Evolutionary conservation across 2,329 filamentous ascomycete genomes (phyloP).

Genomic region (Kalmusia sp.): DNA sequence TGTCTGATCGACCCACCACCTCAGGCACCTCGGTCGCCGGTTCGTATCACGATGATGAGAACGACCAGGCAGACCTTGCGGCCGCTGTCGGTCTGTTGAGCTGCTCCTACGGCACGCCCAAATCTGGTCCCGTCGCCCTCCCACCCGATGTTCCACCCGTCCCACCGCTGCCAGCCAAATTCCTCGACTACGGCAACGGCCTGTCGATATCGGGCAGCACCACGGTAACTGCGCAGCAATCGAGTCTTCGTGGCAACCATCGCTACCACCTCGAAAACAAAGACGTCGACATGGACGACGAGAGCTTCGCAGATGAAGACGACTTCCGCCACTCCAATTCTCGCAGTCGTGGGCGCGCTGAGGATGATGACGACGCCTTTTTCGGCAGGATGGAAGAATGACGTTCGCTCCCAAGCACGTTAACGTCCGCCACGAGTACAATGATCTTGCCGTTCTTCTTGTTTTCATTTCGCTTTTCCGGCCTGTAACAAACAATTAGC

Average conservation of each 20-base stretch:
- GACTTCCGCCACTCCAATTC: constrained; percentile 60
- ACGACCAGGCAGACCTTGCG: constrained; percentile 78
- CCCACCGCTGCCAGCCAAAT: constrained; percentile 83
- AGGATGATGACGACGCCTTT: constrained; percentile 93
- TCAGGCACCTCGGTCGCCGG: constrained; percentile 67
- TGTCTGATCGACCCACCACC: constrained; percentile 78
- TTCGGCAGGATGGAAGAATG: constrained; percentile 94
- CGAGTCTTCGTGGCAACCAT: constrained; percentile 69
- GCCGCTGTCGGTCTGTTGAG: constrained; percentile 89
- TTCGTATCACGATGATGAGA: constrained; percentile 72
- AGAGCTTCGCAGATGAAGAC: constrained; percentile 70
- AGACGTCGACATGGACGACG: constrained; percentile 61
- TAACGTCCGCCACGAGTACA: constrained; percentile 15
- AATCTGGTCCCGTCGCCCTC: constrained; percentile 68
- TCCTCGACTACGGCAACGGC: constrained; percentile 66
- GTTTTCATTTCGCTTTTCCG: constrained; percentile 19
- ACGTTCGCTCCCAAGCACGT: constrained; percentile 4
- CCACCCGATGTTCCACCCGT: constrained; percentile 82
- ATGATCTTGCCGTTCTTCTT: constrained; percentile 4
- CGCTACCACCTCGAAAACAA: constrained; percentile 53
- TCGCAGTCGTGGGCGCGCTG: constrained; percentile 65
- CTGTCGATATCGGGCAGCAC: constrained; percentile 64
- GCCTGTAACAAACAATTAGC: constrained; percentile 45
- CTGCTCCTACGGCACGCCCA: constrained; percentile 87
- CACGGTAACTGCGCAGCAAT: constrained; percentile 63